Evolutionary conservation across 441 rosid genomes (phyloP), one percentile per base, ranked within the genome.

Genomic region (Viola pubescens): DNA sequence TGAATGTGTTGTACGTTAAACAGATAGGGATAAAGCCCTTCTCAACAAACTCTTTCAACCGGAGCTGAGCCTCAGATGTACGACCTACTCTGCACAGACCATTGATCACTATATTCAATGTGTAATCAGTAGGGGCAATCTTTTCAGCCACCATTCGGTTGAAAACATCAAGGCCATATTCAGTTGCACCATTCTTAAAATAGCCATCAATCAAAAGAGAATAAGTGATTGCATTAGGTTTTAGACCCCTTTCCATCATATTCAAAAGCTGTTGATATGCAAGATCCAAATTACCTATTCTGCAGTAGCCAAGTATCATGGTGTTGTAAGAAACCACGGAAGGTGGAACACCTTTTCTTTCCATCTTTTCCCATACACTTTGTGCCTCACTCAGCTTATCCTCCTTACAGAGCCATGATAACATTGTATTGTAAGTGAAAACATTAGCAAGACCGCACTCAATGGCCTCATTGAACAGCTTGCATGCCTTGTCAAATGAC

Each of bases 51-150:
- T 58, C 72, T 72, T 63, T 74, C 74, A 89, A 66, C 65, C 37
- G 49, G 49, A 76, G 77, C 67, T 59, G 68, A 50, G 88, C 91
- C 66, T 80, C 82, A 38, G 65, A 67, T 43, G 87, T 63, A 58
- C 68, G 79, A 58, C 92, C 88, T 61, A 40, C 74, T 78, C 72
- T 83, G 72, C 87, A 79, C 70, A 85, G 48, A 38, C 87, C 94
- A 58, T 81, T 76, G 37, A 90, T 76, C 34, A 83, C 52, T 0
- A 65, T 81, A 73, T 84, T 80, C 64, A 70, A 79, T 14, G 86
- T 81, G 57, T 70, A 75, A 63, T 82, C 88, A 11, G 75, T 73
- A 14, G 85, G 87, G 61, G 59, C 64, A 37, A 84, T 72, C 16
- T 77, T 78, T n/a, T 71, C 70, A 55, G 62, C 61, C 39, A 3